phyloP scores from a whole-genome alignment of 805 yeast genomes.

The Metschnikowia drakensbergensis region DNA sequence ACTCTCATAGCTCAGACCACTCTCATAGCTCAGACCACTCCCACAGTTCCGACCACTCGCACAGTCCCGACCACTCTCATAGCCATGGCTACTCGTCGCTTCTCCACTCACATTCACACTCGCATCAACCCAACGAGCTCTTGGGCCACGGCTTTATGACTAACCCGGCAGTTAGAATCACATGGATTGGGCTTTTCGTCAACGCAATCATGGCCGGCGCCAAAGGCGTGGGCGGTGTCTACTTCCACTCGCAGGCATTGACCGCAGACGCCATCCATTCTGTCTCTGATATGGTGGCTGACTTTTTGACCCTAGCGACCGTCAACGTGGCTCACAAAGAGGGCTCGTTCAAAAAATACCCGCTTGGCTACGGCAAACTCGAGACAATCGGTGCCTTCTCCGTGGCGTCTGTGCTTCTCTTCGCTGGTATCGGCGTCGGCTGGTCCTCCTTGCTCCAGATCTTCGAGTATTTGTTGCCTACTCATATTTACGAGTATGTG shows the following conservation, averaged over 20 bases:
- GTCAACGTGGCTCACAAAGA: conserved; percentile 66
- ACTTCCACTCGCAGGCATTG: conserved; percentile 91
- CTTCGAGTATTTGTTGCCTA: conserved; percentile 64
- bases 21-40: background rate
- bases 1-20: background rate
- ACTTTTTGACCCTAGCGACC: conserved; percentile 82
- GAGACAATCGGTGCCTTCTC: conserved; percentile 90
- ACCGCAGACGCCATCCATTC: conserved; percentile 96
- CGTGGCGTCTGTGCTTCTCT: conserved; percentile 75
- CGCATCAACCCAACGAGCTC: conserved; percentile 43
- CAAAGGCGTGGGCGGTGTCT: conserved; percentile 84
- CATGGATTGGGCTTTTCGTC: conserved; percentile 84
- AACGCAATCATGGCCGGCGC: conserved; percentile 83
- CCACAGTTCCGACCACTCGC: background rate
- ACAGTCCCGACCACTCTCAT: conserved; percentile 2
- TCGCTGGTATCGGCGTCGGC: conserved; percentile 90
- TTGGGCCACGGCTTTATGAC: conserved; percentile 25
- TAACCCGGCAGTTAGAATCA: conserved; percentile 88
- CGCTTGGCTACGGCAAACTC: conserved; percentile 88
- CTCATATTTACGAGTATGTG: conserved; percentile 51
- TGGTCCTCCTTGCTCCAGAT: conserved; percentile 74
- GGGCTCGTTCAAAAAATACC: conserved; percentile 60
- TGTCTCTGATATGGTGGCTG: conserved; percentile 83
- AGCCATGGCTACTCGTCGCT: conserved; percentile 21
- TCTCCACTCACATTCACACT: conserved; percentile 25